Evolutionary conservation across 345 rosid species (phyloP), one percentile per base, ranked within the genome.

Genomic region (Citrus reticulata): DNA sequence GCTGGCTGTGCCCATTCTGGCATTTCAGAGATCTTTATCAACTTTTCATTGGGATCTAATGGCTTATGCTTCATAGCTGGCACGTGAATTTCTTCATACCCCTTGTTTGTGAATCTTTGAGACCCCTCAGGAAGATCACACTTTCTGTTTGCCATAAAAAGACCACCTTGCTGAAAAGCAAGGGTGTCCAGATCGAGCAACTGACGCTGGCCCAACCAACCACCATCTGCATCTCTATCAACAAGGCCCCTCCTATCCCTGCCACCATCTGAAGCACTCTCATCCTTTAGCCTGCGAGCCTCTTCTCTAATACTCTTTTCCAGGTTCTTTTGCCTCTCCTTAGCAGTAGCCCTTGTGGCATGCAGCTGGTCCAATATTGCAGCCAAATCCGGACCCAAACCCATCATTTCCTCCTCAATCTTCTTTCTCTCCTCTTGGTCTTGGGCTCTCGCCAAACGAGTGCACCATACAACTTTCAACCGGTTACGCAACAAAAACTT

Each of bases 1-100:
- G 99, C 99, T 9, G 94, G 91, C n/a, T 92, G 98, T 27, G 97
- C 98, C 97, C 97, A 96, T 37, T 82, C 90, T 29, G 98, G 99
- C 95, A 96, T 89, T 24, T 95, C 90, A 2, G 92, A 82, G 74
- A 96, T 89, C 81, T 88, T 90, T 68, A 96, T 96, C 77, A 96
- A 85, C 86, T 76, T 89, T 90, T 96, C 98, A 68, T 86, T 80
- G 8, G 85, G 46, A 76, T 86, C 91, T 59, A 87, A 59, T 34
- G 93, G 90, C 79, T 85, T 89, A 65, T 92, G 73, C 88, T 91
- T 92, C 86, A 82, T 75, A 1, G 91, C 90, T 55, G 99, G 99
- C 81, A 94, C 95, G 73, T 94, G 99, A 86, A 96, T 90, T 88
- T 96, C 99, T 70, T 96, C 99, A 79, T 90, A 96, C 58, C 97